Evolutionary conservation across 1,139 yeast species (phyloP).

Genomic region (Blastobotrys elegans): DNA sequence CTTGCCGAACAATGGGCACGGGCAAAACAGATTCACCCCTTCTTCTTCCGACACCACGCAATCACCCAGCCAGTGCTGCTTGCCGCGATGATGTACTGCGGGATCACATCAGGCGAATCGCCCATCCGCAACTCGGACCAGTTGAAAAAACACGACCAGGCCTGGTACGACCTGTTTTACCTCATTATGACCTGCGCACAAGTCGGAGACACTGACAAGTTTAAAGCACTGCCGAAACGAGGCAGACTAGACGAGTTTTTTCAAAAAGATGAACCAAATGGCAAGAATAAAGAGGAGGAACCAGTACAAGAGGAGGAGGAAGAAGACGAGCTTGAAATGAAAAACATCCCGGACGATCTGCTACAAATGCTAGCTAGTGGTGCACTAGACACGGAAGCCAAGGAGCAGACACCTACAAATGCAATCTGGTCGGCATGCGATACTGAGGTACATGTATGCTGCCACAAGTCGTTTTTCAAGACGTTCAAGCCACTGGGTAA

Average conservation of each 20-base stretch:
- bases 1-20: conserved; percentile 7
- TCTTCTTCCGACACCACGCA: conserved; percentile 9
- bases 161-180: conserved; percentile 13
- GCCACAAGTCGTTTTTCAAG: conserved; percentile 14
- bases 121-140: conserved; percentile 8
- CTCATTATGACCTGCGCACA: conserved; percentile 13
- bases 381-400: conserved; percentile 7
- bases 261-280: background rate
- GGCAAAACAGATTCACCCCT: conserved; percentile 4
- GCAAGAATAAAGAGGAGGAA: background rate
- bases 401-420: conserved; percentile 7
- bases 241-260: background rate
- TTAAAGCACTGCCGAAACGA: background rate
- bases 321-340: background rate
- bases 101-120: conserved; percentile 6
- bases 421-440: conserved; percentile 14
- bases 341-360: conserved; percentile 4
- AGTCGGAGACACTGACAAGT: background rate
- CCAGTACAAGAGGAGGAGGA: background rate
- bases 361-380: conserved; percentile 5
- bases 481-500: conserved; percentile 2
- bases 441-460: conserved; percentile 12
- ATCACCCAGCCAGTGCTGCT: conserved; percentile 16
- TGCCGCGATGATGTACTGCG: conserved; percentile 14
- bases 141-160: conserved; percentile 10